phyloP scores from a whole-genome alignment of 2,329 filamentous ascomycete genomes.

The Xylariaceae sp. region DNA sequence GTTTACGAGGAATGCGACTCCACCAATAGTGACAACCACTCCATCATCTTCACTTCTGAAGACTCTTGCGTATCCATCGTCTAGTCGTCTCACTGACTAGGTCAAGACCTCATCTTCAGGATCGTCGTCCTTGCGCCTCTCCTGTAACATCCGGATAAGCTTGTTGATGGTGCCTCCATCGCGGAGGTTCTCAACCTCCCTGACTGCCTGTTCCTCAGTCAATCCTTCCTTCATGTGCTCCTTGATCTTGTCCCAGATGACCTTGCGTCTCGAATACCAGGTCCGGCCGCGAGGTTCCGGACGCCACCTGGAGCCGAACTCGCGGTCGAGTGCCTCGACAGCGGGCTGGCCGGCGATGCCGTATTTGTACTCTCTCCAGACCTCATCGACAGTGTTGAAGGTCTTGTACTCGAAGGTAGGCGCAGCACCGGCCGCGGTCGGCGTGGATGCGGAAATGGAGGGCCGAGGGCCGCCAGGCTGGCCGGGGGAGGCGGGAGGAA shows the following conservation, averaged over 20 bases:
- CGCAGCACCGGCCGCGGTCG: constrained; percentile 23
- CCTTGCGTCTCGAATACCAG: constrained; percentile 39
- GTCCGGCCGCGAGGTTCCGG: constrained; percentile 36
- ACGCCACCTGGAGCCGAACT: constrained; percentile 38
- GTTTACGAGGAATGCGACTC: too few relatives aligned
- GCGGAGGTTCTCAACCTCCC: constrained; percentile 36
- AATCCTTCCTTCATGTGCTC: constrained; percentile 36
- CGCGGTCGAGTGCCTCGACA: constrained; percentile 35
- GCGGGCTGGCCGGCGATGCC: constrained; percentile 37
- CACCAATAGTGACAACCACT: too few relatives aligned
- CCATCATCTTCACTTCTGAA: too few relatives aligned
- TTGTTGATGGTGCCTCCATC: constrained; percentile 38
- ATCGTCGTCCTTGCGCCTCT: constrained; percentile 34
- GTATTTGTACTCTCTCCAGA: constrained; percentile 38
- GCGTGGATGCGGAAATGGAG: constrained; percentile 25
- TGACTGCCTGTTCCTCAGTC: constrained; percentile 34
- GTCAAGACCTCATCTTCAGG: too few relatives aligned
- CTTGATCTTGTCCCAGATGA: constrained; percentile 40
- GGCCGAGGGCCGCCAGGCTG: constrained; percentile 27
- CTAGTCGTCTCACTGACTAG: too few relatives aligned
- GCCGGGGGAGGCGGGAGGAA: constrained; percentile 29
- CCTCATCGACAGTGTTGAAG: constrained; percentile 35
- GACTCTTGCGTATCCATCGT: too few relatives aligned
- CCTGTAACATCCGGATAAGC: constrained; percentile 35
- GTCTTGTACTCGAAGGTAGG: constrained; percentile 35